These are phyloP conservation scores for Sarcodon aspratus DNA, from an alignment of 768 basidiomycete species.

Conservation along the genomic window DNA sequence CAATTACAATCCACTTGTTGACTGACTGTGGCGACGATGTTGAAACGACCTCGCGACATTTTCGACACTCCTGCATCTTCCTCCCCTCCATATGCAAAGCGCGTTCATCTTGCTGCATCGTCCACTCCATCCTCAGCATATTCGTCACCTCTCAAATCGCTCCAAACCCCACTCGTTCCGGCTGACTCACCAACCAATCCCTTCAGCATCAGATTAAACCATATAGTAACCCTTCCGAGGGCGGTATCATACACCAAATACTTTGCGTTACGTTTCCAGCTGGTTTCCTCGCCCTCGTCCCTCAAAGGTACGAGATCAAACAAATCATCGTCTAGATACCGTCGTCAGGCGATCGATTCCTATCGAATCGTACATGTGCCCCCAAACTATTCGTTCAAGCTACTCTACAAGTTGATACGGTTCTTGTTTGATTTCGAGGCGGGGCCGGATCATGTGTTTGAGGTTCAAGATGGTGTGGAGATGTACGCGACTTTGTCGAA, in stretches of 20 bases:
- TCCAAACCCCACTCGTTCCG: constrained; percentile 23
- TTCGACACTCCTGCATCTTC: constrained; percentile 15
- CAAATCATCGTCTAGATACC: neutral
- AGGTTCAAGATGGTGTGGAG: constrained; percentile 37
- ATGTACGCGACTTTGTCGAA: constrained; percentile 22
- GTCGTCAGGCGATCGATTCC: constrained; percentile 27
- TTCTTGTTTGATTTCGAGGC: constrained; percentile 39
- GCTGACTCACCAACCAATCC: constrained; percentile 66
- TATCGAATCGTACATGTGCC: constrained; percentile 63
- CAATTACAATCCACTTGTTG: too few relatives aligned
- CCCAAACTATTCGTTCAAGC: constrained; percentile 55
- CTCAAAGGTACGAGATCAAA: neutral
- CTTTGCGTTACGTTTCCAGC: constrained; percentile 52
- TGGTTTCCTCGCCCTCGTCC: constrained; percentile 22
- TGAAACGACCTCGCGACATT: constrained; percentile 19
- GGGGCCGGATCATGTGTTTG: constrained; percentile 44
- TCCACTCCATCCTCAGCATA: constrained; percentile 17
- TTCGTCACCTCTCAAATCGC: constrained; percentile 1
- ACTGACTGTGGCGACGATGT: constrained; percentile 3
- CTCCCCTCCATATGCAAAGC: constrained; percentile 23
- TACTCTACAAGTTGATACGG: constrained; percentile 48
- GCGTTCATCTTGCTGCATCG: constrained; percentile 8
- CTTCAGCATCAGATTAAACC: constrained; percentile 38
- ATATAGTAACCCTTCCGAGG: constrained; percentile 22
- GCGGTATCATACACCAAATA: constrained; percentile 46